These are phyloP conservation scores for Massariosphaeria phaeospora DNA, from an alignment of 495 filamentous ascomycete genomes.

Conservation along the genomic window DNA sequence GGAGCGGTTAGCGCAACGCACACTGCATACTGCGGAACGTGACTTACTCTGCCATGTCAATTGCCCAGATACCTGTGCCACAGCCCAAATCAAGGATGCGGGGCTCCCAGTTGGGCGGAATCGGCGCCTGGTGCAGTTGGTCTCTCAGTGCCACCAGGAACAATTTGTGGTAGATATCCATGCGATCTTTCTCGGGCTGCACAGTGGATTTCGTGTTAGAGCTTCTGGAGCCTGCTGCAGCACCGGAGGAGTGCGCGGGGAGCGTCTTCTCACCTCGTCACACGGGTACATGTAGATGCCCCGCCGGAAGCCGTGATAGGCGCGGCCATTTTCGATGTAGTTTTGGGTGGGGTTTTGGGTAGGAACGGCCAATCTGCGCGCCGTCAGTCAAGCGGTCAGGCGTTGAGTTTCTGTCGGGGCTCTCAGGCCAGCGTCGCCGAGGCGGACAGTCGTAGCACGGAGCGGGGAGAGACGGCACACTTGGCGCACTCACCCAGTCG, in stretches of 20 bases:
- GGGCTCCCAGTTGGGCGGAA: constrained; percentile 37
- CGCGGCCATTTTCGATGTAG: constrained; percentile 54
- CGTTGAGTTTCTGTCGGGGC: background rate
- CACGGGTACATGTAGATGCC: constrained; percentile 60
- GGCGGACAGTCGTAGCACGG: constrained; percentile 21
- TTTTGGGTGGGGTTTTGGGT: constrained; percentile 38
- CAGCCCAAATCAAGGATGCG: constrained; percentile 74
- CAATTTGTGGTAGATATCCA: constrained; percentile 44
- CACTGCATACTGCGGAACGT: constrained; percentile 16
- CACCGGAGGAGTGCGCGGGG: background rate
- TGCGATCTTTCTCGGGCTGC: constrained; percentile 42
- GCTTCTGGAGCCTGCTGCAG: background rate
- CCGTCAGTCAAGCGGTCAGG: background rate
- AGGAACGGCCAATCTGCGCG: constrained; percentile 30
- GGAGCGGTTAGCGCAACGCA: constrained; percentile 19
- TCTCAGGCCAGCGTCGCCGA: background rate
- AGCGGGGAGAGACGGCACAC: constrained; percentile 15
- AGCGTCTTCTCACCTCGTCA: constrained; percentile 48
- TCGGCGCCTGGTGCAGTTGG: constrained; percentile 52
- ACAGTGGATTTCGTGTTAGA: constrained; percentile 24
- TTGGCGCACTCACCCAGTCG: constrained; percentile 35
- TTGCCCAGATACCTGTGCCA: constrained; percentile 88
- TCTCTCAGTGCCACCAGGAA: constrained; percentile 57
- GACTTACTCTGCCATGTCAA: constrained; percentile 76
- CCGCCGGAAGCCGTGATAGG: constrained; percentile 52